Conservation (phyloP, 164 flowering plant genomes). For the Piper longum region DNA sequence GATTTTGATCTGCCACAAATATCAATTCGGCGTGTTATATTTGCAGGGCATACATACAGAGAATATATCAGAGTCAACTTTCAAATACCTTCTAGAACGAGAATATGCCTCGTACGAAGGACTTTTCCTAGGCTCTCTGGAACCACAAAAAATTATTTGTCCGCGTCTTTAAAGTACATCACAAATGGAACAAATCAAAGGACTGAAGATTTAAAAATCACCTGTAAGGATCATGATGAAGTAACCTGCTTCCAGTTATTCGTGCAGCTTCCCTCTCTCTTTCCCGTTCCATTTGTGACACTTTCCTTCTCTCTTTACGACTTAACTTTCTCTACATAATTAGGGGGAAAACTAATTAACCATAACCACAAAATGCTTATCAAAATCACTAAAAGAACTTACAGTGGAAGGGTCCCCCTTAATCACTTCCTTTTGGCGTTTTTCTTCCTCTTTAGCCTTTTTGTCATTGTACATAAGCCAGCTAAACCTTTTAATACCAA, state of each 20-base stretch:
- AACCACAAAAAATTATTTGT: slow-evolving; percentile 5
- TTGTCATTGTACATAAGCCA: slow-evolving; percentile 98
- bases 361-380: neutral
- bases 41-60: neutral
- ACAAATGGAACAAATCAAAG: neutral
- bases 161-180: neutral
- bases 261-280: slow-evolving; percentile 78
- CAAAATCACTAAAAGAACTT: slow-evolving; percentile 16
- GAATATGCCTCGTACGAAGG: slow-evolving; percentile 95
- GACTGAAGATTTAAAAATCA: slow-evolving; percentile 5
- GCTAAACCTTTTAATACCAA: slow-evolving; percentile 88
- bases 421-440: slow-evolving; percentile 80
- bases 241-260: slow-evolving; percentile 42
- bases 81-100: slow-evolving; percentile 67
- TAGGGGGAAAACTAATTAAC: neutral
- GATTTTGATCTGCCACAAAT: slow-evolving; percentile 41
- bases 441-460: slow-evolving; percentile 89
- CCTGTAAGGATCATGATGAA: slow-evolving; percentile 92
- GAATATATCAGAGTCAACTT: neutral
- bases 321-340: slow-evolving; percentile 70
- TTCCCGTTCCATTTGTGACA: slow-evolving; percentile 88
- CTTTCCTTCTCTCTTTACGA: slow-evolving; percentile 96
- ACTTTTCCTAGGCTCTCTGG: slow-evolving; percentile 77
- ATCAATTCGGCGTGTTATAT: neutral
- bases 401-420: slow-evolving; percentile 97